Conservation (phyloP, 2,329 filamentous ascomycete species). For the Microascus cirrosus region DNA sequence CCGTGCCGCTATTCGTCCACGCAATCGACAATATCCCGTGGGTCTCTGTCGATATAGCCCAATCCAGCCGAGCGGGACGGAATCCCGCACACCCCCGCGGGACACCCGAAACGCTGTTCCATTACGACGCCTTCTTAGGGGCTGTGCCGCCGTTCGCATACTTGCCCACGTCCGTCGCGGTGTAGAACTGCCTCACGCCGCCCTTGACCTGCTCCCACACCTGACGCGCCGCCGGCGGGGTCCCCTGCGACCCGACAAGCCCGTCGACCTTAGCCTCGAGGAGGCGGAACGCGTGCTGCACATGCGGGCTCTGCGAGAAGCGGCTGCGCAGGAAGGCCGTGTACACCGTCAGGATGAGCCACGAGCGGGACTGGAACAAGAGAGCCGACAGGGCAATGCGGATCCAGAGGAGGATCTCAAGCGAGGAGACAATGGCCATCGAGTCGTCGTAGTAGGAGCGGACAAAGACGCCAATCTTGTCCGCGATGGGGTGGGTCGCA, state of each 20-base stretch:
- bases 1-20: too few relatives aligned
- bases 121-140: conserved; percentile 46
- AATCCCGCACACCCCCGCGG: background rate
- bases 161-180: conserved; percentile 66
- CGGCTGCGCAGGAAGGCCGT: conserved; percentile 86
- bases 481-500: conserved; percentile 52
- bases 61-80: background rate
- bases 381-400: conserved; percentile 72
- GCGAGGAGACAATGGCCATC: conserved; percentile 82
- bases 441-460: conserved; percentile 96
- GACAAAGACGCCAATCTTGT: conserved; percentile 83
- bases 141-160: conserved; percentile 52
- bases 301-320: conserved; percentile 81
- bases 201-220: conserved; percentile 74
- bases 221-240: conserved; percentile 67
- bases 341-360: conserved; percentile 79
- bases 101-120: background rate
- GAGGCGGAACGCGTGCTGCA: conserved; percentile 70
- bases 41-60: too few relatives aligned
- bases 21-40: too few relatives aligned
- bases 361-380: conserved; percentile 81
- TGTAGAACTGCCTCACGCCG: conserved; percentile 60
- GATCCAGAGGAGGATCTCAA: conserved; percentile 82
- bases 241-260: conserved; percentile 74
- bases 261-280: conserved; percentile 69